Evolutionary conservation across 495 filamentous ascomycete genomes (phyloP), one percentile per base, ranked within the genome.

Genomic region (Neurospora sp.): DNA sequence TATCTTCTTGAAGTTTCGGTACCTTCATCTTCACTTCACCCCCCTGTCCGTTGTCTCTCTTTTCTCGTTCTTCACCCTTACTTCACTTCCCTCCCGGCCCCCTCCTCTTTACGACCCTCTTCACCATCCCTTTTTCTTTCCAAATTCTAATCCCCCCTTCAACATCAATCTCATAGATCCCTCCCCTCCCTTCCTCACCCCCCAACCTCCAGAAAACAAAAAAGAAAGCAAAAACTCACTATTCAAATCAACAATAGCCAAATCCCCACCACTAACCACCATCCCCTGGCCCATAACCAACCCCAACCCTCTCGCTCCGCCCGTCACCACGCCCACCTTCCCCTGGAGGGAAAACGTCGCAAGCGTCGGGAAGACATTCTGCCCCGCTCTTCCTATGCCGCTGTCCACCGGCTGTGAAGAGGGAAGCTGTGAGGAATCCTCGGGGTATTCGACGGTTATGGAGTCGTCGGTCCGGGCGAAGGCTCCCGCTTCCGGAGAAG

Each of bases 211-310:
- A 35, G 35, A 35, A 35, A 22, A 22, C 20, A 22, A 16, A 20
- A 73, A 73, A 70, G 69, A 72, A 35, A 70, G 12, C 17, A 22
- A 17, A 68, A 69, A 88, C 90, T 68, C 82, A 96, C 94, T 90
- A 81, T 97, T 97, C 80, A 97, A 79, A 82, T 98, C 94, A 17
- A 97, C 92, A 83, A 98, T 92, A 8, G 94, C 95, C 74, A 97
- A 86, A 80, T 97, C 91, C 8, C 93, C 93, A 40, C 95, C 95
- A 71, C 91, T 94, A 14, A 91, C 88, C 38, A 97, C 91, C 75
- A 96, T 87, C 5, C 90, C 94, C 80, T 97, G 93, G 42, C 89
- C 91, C 94, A 98, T 97, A 41, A 97, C 94, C 75, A 97, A 83
- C 69, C 94, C 94, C 76, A 97, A 80, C 5, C 94, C 94, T 75